A percentile compares a stretch with the other conserved stretches of the same genome.
Evolutionary conservation across 169 alveolate genomes (phyloP).

Genomic region (Eimeria necatrix): DNA sequence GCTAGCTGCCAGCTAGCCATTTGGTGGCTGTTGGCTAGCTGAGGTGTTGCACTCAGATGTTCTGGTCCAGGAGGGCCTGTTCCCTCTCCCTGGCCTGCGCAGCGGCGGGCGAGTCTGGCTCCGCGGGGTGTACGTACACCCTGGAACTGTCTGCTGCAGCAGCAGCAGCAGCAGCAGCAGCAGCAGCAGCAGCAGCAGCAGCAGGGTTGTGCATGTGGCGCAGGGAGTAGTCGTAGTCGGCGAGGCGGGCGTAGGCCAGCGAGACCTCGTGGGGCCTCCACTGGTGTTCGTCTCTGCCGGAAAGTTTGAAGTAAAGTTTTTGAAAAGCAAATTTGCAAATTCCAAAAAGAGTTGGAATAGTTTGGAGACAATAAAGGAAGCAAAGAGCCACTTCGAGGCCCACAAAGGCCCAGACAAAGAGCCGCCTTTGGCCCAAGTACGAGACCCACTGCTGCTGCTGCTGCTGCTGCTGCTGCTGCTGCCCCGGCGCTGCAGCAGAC

Average conservation of each 20-base stretch:
- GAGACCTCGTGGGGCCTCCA: slow-evolving; percentile 70
- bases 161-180: background rate
- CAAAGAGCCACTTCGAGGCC: slow-evolving; percentile 53
- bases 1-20: background rate
- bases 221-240: slow-evolving; percentile 66
- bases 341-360: slow-evolving; percentile 74
- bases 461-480: slow-evolving; percentile 5
- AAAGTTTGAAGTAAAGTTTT: slow-evolving; percentile 50
- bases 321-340: slow-evolving; percentile 49
- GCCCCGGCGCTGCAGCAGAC: background rate
- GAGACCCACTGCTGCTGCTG: background rate
- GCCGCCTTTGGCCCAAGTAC: background rate
- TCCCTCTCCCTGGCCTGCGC: background rate
- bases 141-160: background rate
- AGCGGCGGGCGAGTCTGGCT: background rate
- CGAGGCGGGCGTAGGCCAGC: slow-evolving; percentile 70
- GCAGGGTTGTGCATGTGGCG: slow-evolving; percentile 78
- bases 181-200: background rate
- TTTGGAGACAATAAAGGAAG: slow-evolving; percentile 77
- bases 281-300: slow-evolving; percentile 73
- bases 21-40: background rate
- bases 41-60: background rate
- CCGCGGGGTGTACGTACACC: background rate
- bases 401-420: slow-evolving; percentile 58
- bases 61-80: too few relatives aligned